Base-by-base conservation (phyloP, 495 filamentous ascomycete species). In the Recurvomyces mirabilis region DNA sequence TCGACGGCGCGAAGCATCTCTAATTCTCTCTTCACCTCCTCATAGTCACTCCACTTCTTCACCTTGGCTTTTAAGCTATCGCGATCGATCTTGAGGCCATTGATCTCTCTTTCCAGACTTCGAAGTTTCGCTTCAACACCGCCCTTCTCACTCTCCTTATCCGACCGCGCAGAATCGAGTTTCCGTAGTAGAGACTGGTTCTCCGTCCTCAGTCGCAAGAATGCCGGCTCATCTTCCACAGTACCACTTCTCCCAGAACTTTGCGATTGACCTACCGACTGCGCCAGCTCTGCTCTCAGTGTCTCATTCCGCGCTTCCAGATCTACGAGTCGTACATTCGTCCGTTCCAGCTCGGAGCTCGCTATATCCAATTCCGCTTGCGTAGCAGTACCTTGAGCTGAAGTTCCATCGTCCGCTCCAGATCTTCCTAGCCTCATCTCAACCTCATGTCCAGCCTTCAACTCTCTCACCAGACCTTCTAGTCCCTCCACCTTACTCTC, bases 1-100 rank as follows among this genome's bases (percentile, higher is more conserved):
- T 98, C 91, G 49, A 98, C 94, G 52, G 88, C 91, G 65, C 94
- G 94, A 52, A 98, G 74, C 35, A 98, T 87, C 53, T 96, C 91
- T 19, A 98, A 71, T 62, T 98, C 93, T 43, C 87, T 80, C 58
- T 91, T 93, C 34, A 98, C 80, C 47, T 95, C 87, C 26, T 94
- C 86, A 56, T 99, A 99, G 60, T 99, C 93, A 51, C 79, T 74
- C 76, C 86, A 89, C 56, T 84, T 89, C 39, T 84, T 78, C 15
- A 95, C 73, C 60, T 87, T 93, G 20, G 70, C 68, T 55, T 79
- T 82, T 31, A 96, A 67, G 31, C 67, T 65, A 37, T 84, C 80
- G 31, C 81, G 70, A 51, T 88, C 84, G 21, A 74, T 70, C 50
- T 74, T 79, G 13, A 87, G 60, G 38, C 74, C 64, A 6, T 65